Evolutionary conservation across 352 stramenopile species (phyloP), one percentile per base, ranked within the genome.

Genomic region (Globisporangium megalacanthum): DNA sequence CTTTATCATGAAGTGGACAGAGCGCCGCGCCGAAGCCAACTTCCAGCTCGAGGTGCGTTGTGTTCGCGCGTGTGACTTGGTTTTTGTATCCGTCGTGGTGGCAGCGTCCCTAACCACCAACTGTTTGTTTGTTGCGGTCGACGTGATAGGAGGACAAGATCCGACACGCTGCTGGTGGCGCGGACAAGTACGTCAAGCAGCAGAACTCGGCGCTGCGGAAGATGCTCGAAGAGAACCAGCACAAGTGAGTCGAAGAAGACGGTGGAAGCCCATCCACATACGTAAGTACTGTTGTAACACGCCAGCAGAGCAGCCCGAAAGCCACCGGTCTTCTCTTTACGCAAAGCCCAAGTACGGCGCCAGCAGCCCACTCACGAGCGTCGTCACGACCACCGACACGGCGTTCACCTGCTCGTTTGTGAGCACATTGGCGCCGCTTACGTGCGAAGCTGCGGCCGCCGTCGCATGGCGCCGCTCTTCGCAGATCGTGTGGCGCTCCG

Each of bases 1-100:
- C 65, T 96, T 81, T 62, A 68, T 97, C 56, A 97, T 98, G 92
- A 89, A 98, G 64, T 97, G 87, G 86, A 68, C 88, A 17, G 77
- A 92, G 53, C 64, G 71, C 49, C 75, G 69, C 31, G 83, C 88
- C 10, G 77, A 91, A 36, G 61, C 60, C 46, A 95, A 95, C 63
- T 88, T 92, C 56, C 72, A 79, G 58, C 64, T 72, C 19, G 79
- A 92, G 82, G 82, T 89, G 33, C 33, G 19, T 4, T 20, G 6
- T 25, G n/a, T 45, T 20, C 25, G 45, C 33, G 19, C 4, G 20
- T 22, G 31, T 22, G 31, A 15, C 20, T n/a, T 22, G 4, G 9
- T 48, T 20, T n/a, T n/a, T 48, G 17, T n/a, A 48, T 41, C 2
- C 20, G 22, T 36, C 10, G 4, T 22, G 13, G 2, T 52, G 22